phyloP scores from a whole-genome alignment of 208 protist genomes.

The Spongospora subterranea region DNA sequence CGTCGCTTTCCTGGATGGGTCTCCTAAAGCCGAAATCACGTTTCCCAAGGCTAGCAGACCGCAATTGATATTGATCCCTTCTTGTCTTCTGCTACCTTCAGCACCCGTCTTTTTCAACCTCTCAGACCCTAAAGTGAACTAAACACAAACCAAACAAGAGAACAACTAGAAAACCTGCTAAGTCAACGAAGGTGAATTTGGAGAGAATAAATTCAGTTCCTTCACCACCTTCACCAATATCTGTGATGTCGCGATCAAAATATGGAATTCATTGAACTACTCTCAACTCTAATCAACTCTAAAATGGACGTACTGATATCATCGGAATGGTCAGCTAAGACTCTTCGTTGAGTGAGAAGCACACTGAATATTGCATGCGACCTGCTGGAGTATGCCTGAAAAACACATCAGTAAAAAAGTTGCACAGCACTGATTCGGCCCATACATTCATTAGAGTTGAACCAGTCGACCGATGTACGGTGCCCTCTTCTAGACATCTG shows the following conservation, averaged over 20 bases:
- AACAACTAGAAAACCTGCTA: neutral
- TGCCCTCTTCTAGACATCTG: constrained; percentile 33
- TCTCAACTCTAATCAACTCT: neutral
- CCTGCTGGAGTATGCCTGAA: constrained; percentile 24
- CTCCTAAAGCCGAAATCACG: constrained; percentile 62
- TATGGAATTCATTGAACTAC: neutral
- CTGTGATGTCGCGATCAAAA: neutral
- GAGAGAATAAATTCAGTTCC: constrained; percentile 56
- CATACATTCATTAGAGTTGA: constrained; percentile 32
- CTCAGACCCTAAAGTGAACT: constrained; percentile 50
- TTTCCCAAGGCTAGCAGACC: constrained; percentile 62
- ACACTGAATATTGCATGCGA: constrained; percentile 27
- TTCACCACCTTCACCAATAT: constrained; percentile 48
- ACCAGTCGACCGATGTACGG: constrained; percentile 20
- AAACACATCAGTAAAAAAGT: neutral
- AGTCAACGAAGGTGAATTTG: constrained; percentile 63
- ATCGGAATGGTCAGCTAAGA: neutral
- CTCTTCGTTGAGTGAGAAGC: neutral
- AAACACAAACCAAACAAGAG: neutral
- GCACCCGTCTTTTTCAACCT: constrained; percentile 62
- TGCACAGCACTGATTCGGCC: neutral
- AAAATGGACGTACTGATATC: neutral
- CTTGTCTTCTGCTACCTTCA: constrained; percentile 52
- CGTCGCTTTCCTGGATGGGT: constrained; percentile 42
- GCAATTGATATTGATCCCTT: constrained; percentile 66